Evolutionary conservation across 139 green algal genomes (phyloP).

Genomic region (Penium margaritaceum): DNA sequence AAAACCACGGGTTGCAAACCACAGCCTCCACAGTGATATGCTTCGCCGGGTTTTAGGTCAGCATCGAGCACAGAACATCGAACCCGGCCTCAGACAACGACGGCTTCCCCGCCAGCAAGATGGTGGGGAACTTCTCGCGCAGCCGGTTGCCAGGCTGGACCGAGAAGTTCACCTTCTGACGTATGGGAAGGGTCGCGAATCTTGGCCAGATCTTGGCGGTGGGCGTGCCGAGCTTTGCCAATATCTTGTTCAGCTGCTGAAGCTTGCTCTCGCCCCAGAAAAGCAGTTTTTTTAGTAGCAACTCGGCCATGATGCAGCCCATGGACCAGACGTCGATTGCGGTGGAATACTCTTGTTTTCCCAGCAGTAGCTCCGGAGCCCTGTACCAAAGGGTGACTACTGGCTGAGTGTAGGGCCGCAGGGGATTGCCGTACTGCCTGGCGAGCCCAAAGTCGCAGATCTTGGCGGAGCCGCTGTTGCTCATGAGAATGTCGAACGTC

Average conservation of each 20-base stretch:
- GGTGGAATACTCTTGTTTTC: slow-evolving; percentile 66
- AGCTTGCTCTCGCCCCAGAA: slow-evolving; percentile 74
- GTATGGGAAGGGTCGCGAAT: slow-evolving; percentile 10
- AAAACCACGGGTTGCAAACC: slow-evolving; percentile 33
- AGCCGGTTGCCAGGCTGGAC: slow-evolving; percentile 6
- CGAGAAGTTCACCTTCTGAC: slow-evolving; percentile 19
- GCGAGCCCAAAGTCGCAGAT: slow-evolving; percentile 97
- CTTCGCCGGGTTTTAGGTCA: slow-evolving; percentile 14
- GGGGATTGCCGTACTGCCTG: slow-evolving; percentile 61
- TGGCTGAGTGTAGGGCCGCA: slow-evolving; percentile 61
- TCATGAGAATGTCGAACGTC: slow-evolving; percentile 86
- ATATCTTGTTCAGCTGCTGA: slow-evolving; percentile 54
- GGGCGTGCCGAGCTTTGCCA: slow-evolving; percentile 46
- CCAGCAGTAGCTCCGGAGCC: slow-evolving; percentile 81
- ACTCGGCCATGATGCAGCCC: slow-evolving; percentile 66
- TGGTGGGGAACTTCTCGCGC: slow-evolving; percentile 13
- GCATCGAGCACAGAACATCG: slow-evolving; percentile 20
- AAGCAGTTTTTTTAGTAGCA: slow-evolving; percentile 58
- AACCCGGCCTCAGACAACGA: slow-evolving; percentile 30
- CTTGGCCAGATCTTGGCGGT: slow-evolving; percentile 29
- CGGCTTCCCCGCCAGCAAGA: slow-evolving; percentile 10
- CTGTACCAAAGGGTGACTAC: slow-evolving; percentile 75
- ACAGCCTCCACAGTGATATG: slow-evolving; percentile 15
- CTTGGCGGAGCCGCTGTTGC: slow-evolving; percentile 82
- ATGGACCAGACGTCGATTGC: slow-evolving; percentile 62